Evolutionary conservation across 805 yeast species (phyloP).

Genomic region (Lachancea nothofagi): DNA sequence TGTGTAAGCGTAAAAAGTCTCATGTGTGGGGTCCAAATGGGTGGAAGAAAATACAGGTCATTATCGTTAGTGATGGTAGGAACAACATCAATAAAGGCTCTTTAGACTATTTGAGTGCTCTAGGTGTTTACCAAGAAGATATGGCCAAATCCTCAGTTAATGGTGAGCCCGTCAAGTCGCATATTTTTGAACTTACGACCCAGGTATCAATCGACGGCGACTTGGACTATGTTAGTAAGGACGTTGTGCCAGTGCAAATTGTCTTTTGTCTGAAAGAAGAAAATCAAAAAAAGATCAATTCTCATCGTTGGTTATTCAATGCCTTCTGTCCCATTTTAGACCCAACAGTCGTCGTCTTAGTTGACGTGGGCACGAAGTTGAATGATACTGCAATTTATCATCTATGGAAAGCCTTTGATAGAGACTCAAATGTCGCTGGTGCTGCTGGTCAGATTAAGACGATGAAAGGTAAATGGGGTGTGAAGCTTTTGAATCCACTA

Average conservation of each 20-base stretch:
- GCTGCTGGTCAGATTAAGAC: slow-evolving; percentile 98
- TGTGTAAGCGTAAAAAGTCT: slow-evolving; percentile 75
- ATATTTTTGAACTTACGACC: slow-evolving; percentile 91
- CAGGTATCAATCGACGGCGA: slow-evolving; percentile 90
- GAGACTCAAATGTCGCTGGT: slow-evolving; percentile 95
- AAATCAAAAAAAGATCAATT: slow-evolving; percentile 89
- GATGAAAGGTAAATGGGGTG: slow-evolving; percentile 86
- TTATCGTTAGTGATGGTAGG: slow-evolving; percentile 92
- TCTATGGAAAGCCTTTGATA: slow-evolving; percentile 95
- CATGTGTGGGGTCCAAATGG: slow-evolving; percentile 93
- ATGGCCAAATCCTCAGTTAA: slow-evolving; percentile 93
- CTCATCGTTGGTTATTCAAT: slow-evolving; percentile 96
- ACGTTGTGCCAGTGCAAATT: slow-evolving; percentile 90
- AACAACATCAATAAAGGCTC: slow-evolving; percentile 80
- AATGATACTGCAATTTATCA: slow-evolving; percentile 83
- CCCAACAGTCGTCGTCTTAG: slow-evolving; percentile 81
- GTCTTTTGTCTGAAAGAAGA: slow-evolving; percentile 88
- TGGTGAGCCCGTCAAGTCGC: slow-evolving; percentile 86
- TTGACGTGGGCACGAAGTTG: slow-evolving; percentile 99
- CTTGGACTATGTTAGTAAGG: slow-evolving; percentile 83
- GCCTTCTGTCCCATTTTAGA: slow-evolving; percentile 88
- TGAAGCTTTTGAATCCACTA: slow-evolving; percentile 76
- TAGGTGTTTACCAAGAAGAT: slow-evolving; percentile 96
- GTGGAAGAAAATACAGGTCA: slow-evolving; percentile 94
- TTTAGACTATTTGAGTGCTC: slow-evolving; percentile 81